Base-by-base conservation (phyloP, 2,329 filamentous ascomycete genomes). In the Ophiosphaerella korrae region DNA sequence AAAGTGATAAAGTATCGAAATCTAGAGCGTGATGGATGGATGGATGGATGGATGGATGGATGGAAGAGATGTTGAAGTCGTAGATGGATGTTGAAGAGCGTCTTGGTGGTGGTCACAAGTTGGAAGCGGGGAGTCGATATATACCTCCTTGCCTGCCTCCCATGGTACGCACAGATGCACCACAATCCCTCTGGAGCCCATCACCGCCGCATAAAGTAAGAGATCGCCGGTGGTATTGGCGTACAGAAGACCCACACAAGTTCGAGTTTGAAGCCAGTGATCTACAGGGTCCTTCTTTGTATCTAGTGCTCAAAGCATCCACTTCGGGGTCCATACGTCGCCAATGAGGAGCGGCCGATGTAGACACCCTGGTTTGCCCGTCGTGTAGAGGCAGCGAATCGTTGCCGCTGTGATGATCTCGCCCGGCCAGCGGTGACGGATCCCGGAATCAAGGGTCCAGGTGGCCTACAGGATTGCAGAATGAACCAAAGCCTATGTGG, bases 241-340 rank as follows among this genome's bases (percentile, higher is more conserved):
- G 51, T 55, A 52, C 43, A 50, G 42, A 48, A 26, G 59, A 51
- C 57, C 59, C 59, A 60, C 55, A 49, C 39, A 40, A 40, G 52
- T 44, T 50, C 49, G 48, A 57, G 57, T 52, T 54, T 60, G 58
- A 58, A 50, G 54, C 54, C 52, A 62, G 45, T 37, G 65, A 70
- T 68, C 66, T 67, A 51, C 67, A 70, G 67, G 67, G 67, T 70
- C 65, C 64, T 67, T 49, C 18, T 38, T 59, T 16, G 5, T 14
- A 13, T 5, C 9, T 51, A 50, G 49, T 18, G 12, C 21, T 11
- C 6, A 13, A 36, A 3, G 5, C 26, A 33, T 41, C 29, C 23
- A 32, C 45, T 32, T 38, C 24, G 11, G 47, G 45, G 42, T 37
- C 29, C n/a, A 14, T 1, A 6, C 3, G 7, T 1, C 8, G 38